Evolutionary conservation across 129 eudicot genomes (phyloP).

Genomic region (Centella asiatica): DNA sequence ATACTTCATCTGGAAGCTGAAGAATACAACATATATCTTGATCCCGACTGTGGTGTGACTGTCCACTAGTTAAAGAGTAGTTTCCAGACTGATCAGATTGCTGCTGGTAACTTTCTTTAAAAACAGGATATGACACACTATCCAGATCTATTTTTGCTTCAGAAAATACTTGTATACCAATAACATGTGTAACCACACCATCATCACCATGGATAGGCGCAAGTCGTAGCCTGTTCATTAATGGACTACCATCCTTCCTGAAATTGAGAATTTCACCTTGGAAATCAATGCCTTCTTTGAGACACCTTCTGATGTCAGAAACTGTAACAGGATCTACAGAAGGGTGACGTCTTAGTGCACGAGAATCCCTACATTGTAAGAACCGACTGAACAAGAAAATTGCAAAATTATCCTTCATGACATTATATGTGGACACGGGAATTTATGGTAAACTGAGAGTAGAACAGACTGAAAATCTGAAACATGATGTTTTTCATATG

Average conservation of each 20-base stretch:
- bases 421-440: background rate
- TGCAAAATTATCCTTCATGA: slow-evolving; percentile 3
- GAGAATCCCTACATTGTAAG: slow-evolving; percentile 86
- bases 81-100: slow-evolving; percentile 27
- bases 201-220: slow-evolving; percentile 71
- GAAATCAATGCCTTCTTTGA: slow-evolving; percentile 79
- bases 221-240: slow-evolving; percentile 74
- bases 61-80: slow-evolving; percentile 34
- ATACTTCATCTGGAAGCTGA: slow-evolving; percentile 82
- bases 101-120: slow-evolving; percentile 55
- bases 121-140: slow-evolving; percentile 77
- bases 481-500: background rate
- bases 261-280: slow-evolving; percentile 96
- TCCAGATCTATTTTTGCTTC: slow-evolving; percentile 73
- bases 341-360: slow-evolving; percentile 85
- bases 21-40: slow-evolving; percentile 62
- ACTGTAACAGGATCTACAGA: slow-evolving; percentile 89
- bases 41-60: slow-evolving; percentile 20
- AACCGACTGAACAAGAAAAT: slow-evolving; percentile 61
- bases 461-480: background rate
- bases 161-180: slow-evolving; percentile 69
- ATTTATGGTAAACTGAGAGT: background rate
- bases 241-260: slow-evolving; percentile 83
- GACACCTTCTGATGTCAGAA: slow-evolving; percentile 85
- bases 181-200: slow-evolving; percentile 71